Evolutionary conservation across 202 grass and related monocot species (phyloP), one percentile per base, ranked within the genome.

Genomic region (Cymbopogon flexuosus): DNA sequence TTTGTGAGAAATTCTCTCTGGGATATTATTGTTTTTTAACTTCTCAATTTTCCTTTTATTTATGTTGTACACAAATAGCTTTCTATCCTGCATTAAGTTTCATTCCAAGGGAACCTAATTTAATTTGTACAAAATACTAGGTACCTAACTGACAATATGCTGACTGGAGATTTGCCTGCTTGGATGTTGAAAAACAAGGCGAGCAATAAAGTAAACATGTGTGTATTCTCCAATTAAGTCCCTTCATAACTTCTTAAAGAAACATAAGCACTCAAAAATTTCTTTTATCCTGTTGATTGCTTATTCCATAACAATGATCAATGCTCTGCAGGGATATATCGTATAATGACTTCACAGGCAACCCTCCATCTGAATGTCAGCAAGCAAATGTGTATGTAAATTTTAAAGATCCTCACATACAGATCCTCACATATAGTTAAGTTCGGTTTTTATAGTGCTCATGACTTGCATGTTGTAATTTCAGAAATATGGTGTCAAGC

Each of bases 171-270:
- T 85, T 87, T 97, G 62, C 91, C 94, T 87, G 12, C 62, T 84
- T 97, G 94, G 94, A 94, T 97, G 91, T 84, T 94, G 88, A 92
- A 65, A 85, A 94, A 94, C 80, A 91, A 91, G 80, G 89, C 84
- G 46, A 94, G 83, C 77, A 94, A 81, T 80, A 85, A 86, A 90
- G 83, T 79, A 67, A 92, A 92, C 83, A 90, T 92, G 94, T 97
- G 72, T 8, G 87, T 87, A 35, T 57, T 69, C 65, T 87, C 11
- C 68, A 82, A 60, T 68, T 45, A 47, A 33, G 21, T 69, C 19
- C 62, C 39, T 83, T 59, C 59, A 43, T 35, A 75, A 79, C 21
- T 39, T 79, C 11, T 59, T 79, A 82, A 12, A 69, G 30, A 68
- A 67, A 56, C 13, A 80, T 33, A 23, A 23, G 37, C 62, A 29